Evolutionary conservation across 2,329 filamentous ascomycete genomes (phyloP).

Genomic region (Pseudogymnoascus pannorum): DNA sequence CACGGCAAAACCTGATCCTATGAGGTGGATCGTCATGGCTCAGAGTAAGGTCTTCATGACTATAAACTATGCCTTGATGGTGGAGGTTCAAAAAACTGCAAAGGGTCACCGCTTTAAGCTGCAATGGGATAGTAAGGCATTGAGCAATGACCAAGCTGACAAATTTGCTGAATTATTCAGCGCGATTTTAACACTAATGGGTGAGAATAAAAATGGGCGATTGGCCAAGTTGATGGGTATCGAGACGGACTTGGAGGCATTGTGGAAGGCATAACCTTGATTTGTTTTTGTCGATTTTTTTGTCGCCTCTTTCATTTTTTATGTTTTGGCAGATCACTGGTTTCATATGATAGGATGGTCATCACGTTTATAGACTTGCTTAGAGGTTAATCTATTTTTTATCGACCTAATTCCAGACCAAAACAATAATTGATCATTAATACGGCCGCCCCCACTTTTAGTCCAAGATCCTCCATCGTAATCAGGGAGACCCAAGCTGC

Average conservation of each 20-base stretch:
- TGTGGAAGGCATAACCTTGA: neutral
- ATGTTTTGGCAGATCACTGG: neutral
- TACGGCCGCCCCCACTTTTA: too few relatives aligned
- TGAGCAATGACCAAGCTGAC: neutral
- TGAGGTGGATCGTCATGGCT: constrained; percentile 18
- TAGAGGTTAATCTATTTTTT: neutral
- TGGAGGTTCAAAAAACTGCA: constrained; percentile 14
- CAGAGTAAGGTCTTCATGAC: constrained; percentile 14
- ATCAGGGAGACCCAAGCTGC: too few relatives aligned
- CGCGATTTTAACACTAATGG: neutral
- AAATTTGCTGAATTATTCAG: neutral
- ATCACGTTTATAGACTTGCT: neutral
- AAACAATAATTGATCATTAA: too few relatives aligned
- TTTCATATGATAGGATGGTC: neutral
- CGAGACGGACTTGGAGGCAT: neutral
- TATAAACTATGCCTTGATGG: constrained; percentile 13
- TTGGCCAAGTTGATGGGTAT: neutral
- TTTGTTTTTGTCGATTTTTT: neutral
- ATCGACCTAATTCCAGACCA: too few relatives aligned
- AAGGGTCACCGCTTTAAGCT: constrained; percentile 11
- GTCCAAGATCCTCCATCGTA: too few relatives aligned
- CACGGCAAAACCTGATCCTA: constrained; percentile 4
- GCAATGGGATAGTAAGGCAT: neutral
- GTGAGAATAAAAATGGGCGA: neutral
- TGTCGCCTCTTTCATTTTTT: neutral